Conservation (phyloP, 2,329 filamentous ascomycete species). For the Eutypella sp. region DNA sequence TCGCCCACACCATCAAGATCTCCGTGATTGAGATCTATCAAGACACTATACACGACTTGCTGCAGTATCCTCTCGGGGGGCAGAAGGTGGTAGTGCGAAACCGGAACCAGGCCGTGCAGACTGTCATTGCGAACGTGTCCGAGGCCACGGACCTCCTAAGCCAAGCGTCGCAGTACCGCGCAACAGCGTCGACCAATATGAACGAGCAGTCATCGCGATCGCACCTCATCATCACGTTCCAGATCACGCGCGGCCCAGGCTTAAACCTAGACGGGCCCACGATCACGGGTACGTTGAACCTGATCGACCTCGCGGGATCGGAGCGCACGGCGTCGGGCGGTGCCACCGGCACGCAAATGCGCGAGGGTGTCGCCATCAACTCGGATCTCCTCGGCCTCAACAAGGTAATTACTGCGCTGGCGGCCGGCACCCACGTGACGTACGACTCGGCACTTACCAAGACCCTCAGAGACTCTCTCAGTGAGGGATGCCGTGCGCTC, state of each 20-base stretch:
- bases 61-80: conserved; percentile 52
- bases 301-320: conserved; percentile 92
- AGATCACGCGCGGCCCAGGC: no score
- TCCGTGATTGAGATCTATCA: conserved; percentile 98
- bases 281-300: conserved; percentile 84
- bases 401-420: conserved; percentile 90
- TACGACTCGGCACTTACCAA: conserved; percentile 94
- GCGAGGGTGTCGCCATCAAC: conserved; percentile 96
- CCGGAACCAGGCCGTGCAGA: conserved; percentile 51
- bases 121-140: conserved; percentile 64
- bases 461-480: conserved; percentile 83
- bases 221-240: conserved; percentile 78
- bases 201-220: conserved; percentile 90
- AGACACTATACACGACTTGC: conserved; percentile 84
- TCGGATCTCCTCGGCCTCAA: conserved; percentile 83
- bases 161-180: conserved; percentile 74
- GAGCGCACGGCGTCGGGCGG: conserved; percentile 79
- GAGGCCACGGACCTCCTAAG: conserved; percentile 72
- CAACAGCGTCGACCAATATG: conserved; percentile 84
- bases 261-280: conserved; percentile 67
- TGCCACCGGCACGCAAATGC: conserved; percentile 76
- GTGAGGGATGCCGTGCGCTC: conserved; percentile 88
- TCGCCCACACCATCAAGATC: conserved; percentile 64
- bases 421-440: conserved; percentile 75
- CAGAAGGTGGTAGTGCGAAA: conserved; percentile 87